Evolutionary conservation across 306 rosid genomes (phyloP).

Genomic region (Dicorynia guianensis): DNA sequence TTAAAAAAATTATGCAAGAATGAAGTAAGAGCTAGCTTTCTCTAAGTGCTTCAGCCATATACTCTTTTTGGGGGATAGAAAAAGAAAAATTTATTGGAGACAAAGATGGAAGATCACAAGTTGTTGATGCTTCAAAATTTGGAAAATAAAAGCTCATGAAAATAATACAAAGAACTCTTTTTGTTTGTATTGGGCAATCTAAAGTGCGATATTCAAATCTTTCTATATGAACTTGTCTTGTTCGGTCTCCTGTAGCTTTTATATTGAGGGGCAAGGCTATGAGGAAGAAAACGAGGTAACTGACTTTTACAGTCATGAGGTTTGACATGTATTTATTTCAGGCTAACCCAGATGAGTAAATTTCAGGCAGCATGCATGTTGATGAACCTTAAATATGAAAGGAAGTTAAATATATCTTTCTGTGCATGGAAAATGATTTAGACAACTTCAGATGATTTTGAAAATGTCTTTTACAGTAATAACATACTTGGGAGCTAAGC

Average conservation of each 20-base stretch:
- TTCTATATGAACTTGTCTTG: too few relatives aligned
- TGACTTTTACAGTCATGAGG: not conserved
- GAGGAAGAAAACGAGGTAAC: not conserved
- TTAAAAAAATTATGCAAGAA: not conserved
- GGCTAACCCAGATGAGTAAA: not conserved
- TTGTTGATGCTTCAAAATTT: not conserved
- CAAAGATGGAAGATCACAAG: not conserved
- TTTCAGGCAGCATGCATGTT: constrained; percentile 26
- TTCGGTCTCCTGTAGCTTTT: too few relatives aligned
- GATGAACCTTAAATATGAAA: constrained; percentile 9
- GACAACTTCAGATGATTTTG: constrained; percentile 11
- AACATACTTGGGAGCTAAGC: constrained; percentile 75
- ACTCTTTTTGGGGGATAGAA: too few relatives aligned
- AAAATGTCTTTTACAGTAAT: constrained; percentile 21
- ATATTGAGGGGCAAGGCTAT: not conserved
- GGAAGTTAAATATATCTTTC: not conserved
- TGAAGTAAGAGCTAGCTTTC: not conserved
- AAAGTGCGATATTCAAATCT: too few relatives aligned
- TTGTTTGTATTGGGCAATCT: not conserved
- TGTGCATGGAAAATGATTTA: constrained; percentile 1
- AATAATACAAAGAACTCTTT: not conserved
- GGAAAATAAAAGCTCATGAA: not conserved
- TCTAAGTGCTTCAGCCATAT: too few relatives aligned
- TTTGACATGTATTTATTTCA: not conserved
- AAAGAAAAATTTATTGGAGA: too few relatives aligned